Evolutionary conservation across 1,284 basidiomycete genomes (phyloP).

Genomic region (Farysia itapuensis): DNA sequence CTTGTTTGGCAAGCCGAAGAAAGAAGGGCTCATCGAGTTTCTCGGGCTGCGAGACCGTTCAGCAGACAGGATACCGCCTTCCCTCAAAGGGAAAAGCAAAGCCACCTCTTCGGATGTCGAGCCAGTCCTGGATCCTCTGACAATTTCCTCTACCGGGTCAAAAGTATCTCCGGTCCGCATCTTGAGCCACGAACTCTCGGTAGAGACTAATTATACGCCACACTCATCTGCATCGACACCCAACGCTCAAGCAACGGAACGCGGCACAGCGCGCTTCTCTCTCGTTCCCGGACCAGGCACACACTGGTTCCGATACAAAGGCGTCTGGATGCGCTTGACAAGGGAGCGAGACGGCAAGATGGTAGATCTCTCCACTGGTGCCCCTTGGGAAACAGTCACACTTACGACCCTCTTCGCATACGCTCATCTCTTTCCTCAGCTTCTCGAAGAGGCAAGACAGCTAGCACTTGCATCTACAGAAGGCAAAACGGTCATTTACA

Average conservation of each 20-base stretch:
- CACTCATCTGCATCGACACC: constrained; percentile 26
- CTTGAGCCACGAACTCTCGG: constrained; percentile 77
- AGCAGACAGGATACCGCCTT: neutral
- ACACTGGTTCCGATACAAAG: constrained; percentile 86
- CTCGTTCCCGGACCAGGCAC: constrained; percentile 93
- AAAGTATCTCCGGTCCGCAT: constrained; percentile 60
- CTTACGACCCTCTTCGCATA: constrained; percentile 88
- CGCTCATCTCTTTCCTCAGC: constrained; percentile 74
- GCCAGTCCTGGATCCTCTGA: constrained; percentile 56
- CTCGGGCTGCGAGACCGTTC: constrained; percentile 34
- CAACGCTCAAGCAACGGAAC: constrained; percentile 29
- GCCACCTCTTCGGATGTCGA: neutral
- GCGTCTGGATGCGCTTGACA: constrained; percentile 89
- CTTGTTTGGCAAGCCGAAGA: constrained; percentile 35
- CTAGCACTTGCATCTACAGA: constrained; percentile 82
- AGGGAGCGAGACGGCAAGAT: constrained; percentile 76
- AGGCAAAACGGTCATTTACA: constrained; percentile 93
- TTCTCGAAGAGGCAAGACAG: constrained; percentile 84
- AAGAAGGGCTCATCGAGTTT: constrained; percentile 47
- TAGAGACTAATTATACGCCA: constrained; percentile 70
- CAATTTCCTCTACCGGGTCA: constrained; percentile 55
- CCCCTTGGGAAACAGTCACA: constrained; percentile 96
- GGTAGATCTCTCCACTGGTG: constrained; percentile 85
- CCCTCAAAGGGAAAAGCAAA: neutral
- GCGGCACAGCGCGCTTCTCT: constrained; percentile 68